These are phyloP conservation scores for Fusarium guadeloupense DNA, from an alignment of 2,329 filamentous ascomycete species.

Conservation along the genomic window DNA sequence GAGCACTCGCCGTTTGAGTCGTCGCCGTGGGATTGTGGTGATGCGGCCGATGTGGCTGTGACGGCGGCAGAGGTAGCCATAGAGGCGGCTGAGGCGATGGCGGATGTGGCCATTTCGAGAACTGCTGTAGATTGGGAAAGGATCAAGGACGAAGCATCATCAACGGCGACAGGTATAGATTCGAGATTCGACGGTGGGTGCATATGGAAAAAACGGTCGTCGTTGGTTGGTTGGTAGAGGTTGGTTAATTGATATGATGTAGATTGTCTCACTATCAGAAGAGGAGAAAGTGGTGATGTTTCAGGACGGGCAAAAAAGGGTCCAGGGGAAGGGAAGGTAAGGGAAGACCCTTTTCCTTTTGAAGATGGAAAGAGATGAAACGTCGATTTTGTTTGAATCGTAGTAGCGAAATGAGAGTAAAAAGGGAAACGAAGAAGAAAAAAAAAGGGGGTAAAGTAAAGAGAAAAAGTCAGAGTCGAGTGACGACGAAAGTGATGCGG, in stretches of 20 bases:
- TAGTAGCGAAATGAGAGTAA: constrained; percentile 1
- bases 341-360: constrained; percentile 9
- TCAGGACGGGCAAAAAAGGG: constrained; percentile 26
- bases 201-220: constrained; percentile 35
- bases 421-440: constrained; percentile 6
- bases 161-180: constrained; percentile 26
- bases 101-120: constrained; percentile 44
- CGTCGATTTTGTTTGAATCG: constrained; percentile 1
- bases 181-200: constrained; percentile 37
- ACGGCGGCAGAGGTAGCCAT: constrained; percentile 40
- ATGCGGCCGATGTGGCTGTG: constrained; percentile 25
- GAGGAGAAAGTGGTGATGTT: constrained; percentile 33
- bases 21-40: constrained; percentile 47
- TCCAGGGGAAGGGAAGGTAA: constrained; percentile 8
- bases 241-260: constrained; percentile 21
- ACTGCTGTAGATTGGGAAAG: constrained; percentile 30
- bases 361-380: constrained; percentile 5
- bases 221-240: neutral
- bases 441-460: no score
- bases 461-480: constrained; percentile 7
- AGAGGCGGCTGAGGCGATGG: constrained; percentile 43
- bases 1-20: constrained; percentile 79
- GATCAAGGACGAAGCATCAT: constrained; percentile 38
- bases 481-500: constrained; percentile 10
- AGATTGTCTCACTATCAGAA: constrained; percentile 17